These are phyloP conservation scores for Phyllosticta ampelicida DNA, from an alignment of 2,329 filamentous ascomycete genomes.

Conservation along the genomic window DNA sequence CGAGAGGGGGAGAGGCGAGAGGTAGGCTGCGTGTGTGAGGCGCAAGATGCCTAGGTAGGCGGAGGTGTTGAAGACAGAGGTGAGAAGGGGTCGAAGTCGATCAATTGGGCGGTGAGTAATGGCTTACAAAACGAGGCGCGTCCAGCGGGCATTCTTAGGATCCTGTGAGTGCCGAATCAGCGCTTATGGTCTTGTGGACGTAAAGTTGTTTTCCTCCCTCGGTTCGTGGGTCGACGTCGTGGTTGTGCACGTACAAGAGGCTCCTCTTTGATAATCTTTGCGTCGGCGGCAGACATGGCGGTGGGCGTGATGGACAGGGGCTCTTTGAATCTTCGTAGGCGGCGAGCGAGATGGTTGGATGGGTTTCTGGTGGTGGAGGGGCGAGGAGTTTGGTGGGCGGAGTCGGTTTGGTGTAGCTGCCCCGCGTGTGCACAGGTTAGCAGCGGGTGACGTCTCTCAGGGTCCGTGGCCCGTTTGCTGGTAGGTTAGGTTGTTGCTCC, in stretches of 20 bases:
- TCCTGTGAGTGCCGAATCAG: slow-evolving; percentile 16
- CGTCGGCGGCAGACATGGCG: slow-evolving; percentile 17
- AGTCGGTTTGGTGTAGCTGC: not conserved
- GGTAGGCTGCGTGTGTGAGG: not conserved
- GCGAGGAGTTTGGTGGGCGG: not conserved
- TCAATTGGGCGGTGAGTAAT: not conserved
- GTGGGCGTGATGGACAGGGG: not conserved
- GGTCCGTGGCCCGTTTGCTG: not conserved
- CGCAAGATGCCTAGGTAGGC: not conserved
- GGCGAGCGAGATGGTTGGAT: not conserved
- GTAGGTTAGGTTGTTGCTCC: not conserved
- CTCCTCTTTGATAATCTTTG: slow-evolving; percentile 25
- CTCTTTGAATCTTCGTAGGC: not conserved
- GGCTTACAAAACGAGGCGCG: slow-evolving; percentile 28
- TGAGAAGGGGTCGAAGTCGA: not conserved
- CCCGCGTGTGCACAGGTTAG: not conserved
- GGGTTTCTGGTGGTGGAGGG: not conserved
- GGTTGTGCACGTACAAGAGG: slow-evolving; percentile 20
- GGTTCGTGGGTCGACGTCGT: not conserved
- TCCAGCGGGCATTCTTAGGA: slow-evolving; percentile 31
- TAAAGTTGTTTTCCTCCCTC: not conserved
- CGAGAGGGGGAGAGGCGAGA: not conserved
- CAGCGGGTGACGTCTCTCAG: not conserved
- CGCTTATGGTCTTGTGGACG: not conserved
- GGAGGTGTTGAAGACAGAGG: not conserved